Evolutionary conservation across 1,139 yeast species (phyloP).

Genomic region (Candida pseudoviswanathii): DNA sequence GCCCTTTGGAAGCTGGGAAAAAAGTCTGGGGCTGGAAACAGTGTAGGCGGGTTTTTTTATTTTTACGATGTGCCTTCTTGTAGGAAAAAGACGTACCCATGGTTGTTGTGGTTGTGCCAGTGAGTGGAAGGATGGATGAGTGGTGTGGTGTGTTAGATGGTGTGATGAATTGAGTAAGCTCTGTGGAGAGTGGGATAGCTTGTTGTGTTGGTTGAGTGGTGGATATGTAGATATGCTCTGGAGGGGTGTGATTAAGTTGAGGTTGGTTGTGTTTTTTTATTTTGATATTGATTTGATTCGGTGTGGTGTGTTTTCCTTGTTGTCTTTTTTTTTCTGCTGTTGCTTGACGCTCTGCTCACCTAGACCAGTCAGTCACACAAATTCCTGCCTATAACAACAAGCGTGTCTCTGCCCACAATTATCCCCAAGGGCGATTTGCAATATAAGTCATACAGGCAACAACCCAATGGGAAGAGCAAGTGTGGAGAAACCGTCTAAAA

Average conservation of each 20-base stretch:
- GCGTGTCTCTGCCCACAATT: background rate
- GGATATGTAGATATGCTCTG: background rate
- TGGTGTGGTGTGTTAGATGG: background rate
- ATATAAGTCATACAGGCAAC: no score
- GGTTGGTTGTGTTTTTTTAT: background rate
- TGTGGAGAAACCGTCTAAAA: background rate
- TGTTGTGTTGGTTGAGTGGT: no score
- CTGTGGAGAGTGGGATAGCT: no score
- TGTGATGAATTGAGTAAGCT: conserved; percentile 1
- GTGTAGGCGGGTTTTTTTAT: no score
- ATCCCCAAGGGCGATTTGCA: no score
- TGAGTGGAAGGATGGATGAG: background rate
- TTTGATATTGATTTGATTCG: conserved; percentile 1
- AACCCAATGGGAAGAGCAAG: no score
- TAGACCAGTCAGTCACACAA: background rate
- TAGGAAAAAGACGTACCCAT: background rate
- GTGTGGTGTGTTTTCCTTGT: conserved; percentile 2
- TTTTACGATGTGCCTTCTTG: no score
- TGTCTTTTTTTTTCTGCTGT: background rate
- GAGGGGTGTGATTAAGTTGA: background rate
- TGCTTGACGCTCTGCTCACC: background rate
- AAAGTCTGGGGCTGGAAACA: no score
- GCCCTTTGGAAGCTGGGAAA: no score
- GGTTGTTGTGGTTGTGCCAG: background rate
- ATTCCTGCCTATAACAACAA: conserved; percentile 1